Evolutionary conservation across 2,329 filamentous ascomycete genomes (phyloP), one percentile per base, ranked within the genome.

Genomic region (Mollisiaceae sp.): DNA sequence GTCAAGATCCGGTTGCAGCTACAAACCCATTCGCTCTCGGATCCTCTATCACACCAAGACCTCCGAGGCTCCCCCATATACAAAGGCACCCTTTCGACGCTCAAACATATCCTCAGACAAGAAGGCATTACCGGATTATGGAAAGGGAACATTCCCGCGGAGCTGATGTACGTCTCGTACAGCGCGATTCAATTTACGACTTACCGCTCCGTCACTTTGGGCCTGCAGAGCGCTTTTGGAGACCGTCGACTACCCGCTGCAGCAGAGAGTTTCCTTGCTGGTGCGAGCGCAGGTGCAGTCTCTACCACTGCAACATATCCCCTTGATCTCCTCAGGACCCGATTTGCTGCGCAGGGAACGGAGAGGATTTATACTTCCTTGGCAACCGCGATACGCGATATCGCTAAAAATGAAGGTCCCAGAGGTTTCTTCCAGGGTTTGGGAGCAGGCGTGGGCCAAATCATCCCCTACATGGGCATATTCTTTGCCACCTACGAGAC

Each of bases 1-100:
- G 89, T 98, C 80, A 98, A 99, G 83, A 99, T 99, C 80, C 92
- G 95, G 56, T 89, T 98, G 55, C 95, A 99, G 78, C 88, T 99
- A 20, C 95, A 98, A 79, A 87, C 91, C 54, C 91, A 96, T 80
- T 93, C 92, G 58, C 65, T 73, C 66, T 90, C 90, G 72, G 90
- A 94, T 75, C 91, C 92, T 1, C 79, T 88, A 11, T 85, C 87
- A 55, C 82, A 86, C 69, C 80, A 62, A 69, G 69, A 80, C 66
- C 77, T 82, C 14, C 78, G 77, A 61, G 82, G 81, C 70, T 79
- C 82, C 15, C 80, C 82, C 55, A 75, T 84, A 67, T 92, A 94
- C 80, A 92, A 90, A 75, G 93, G 93, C 71, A 93, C 92, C 0
- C 73, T 93, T 47, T 84, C 86, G 12, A 97, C 93, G 1, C 82